phyloP scores from a whole-genome alignment of 2,329 filamentous ascomycete species.

The Colletotrichum nymphaeae region DNA sequence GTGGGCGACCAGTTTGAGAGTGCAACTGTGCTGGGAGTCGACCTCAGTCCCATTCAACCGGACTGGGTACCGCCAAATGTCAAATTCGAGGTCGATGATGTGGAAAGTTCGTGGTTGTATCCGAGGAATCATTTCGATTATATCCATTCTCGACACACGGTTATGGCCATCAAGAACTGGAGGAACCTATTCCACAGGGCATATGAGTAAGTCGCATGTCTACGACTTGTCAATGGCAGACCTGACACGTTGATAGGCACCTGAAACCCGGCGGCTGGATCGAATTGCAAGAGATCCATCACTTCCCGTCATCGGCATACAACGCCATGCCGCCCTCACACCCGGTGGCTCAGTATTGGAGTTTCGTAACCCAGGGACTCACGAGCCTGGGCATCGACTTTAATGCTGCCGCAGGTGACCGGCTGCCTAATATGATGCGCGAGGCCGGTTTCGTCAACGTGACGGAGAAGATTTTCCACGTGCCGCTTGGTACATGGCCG shows the following conservation, averaged over 20 bases:
- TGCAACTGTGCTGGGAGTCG: constrained; percentile 57
- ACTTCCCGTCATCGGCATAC: constrained; percentile 57
- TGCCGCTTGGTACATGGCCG: constrained; percentile 67
- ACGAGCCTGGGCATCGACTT: constrained; percentile 58
- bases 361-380: constrained; percentile 56
- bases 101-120: constrained; percentile 67
- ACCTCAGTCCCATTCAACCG: constrained; percentile 70
- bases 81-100: constrained; percentile 67
- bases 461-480: constrained; percentile 59
- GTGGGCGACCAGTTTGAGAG: constrained; percentile 52
- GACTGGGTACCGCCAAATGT: constrained; percentile 67
- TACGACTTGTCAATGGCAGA: not conserved
- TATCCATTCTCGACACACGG: constrained; percentile 68
- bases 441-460: constrained; percentile 65
- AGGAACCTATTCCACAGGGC: constrained; percentile 57
- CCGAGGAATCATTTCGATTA: constrained; percentile 68
- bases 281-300: constrained; percentile 66
- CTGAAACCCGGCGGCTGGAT: constrained; percentile 66
- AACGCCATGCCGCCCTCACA: constrained; percentile 51
- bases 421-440: constrained; percentile 57
- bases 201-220: constrained; percentile 54
- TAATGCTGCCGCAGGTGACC: constrained; percentile 53
- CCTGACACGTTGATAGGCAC: constrained; percentile 48
- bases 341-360: constrained; percentile 59
- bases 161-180: constrained; percentile 68